Evolutionary conservation across 179 eudicot species (phyloP), one percentile per base, ranked within the genome.

Genomic region (Corrigiola litoralis): DNA sequence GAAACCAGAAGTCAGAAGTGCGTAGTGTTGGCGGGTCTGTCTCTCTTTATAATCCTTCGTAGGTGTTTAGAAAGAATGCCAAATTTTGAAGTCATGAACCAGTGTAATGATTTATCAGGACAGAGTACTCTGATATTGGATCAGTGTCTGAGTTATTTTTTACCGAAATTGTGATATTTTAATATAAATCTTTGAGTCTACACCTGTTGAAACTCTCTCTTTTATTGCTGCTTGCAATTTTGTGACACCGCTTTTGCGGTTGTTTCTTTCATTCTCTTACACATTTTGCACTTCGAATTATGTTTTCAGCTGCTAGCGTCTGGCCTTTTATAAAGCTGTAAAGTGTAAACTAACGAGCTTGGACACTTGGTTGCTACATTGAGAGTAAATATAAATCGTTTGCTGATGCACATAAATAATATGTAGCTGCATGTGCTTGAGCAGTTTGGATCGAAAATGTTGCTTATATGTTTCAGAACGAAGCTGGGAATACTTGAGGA

Each of bases 291-390:
- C n/a, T n/a, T n/a, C n/a, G n/a, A n/a, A n/a, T n/a, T n/a, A n/a
- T n/a, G n/a, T n/a, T n/a, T n/a, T n/a, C n/a, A n/a, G n/a, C n/a
- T n/a, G n/a, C n/a, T n/a, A n/a, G n/a, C n/a, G n/a, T n/a, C n/a
- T n/a, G n/a, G n/a, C n/a, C n/a, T 92, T 92, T 72, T 92, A 66
- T 59, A 95, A 92, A 83, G 96, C 92, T 82, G 88, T 82, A n/a
- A n/a, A n/a, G n/a, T n/a, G n/a, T n/a, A 79, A 80, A 83, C 62
- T 87, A 80, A 79, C 52, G 20, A 4, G 32, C 45, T 60, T 21
- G 42, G 29, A 51, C 46, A n/a, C 49, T 55, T 38, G 36, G 49
- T 61, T 60, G 21, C 31, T 18, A 31, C 55, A 55, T 14, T 13
- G 61, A 48, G 44, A 23, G 31, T 25, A 20, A 9, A 21, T 24